Evolutionary conservation across 176 grass and related monocot genomes (phyloP).

Genomic region (Zoysia japonica): DNA sequence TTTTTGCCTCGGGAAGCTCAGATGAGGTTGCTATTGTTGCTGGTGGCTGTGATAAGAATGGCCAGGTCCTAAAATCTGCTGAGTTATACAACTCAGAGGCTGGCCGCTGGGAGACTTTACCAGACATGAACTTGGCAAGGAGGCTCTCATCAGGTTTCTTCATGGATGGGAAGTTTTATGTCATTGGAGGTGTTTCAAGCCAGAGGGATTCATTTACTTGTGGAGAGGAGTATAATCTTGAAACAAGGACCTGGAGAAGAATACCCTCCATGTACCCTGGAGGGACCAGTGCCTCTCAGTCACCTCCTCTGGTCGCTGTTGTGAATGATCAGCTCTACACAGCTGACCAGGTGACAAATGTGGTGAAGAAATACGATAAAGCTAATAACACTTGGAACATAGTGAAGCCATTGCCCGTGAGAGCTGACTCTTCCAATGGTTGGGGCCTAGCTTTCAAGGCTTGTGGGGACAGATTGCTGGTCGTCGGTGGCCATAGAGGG

Average conservation of each 20-base stretch:
- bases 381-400: constrained; percentile 79
- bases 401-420: constrained; percentile 73
- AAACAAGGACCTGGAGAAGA: constrained; percentile 79
- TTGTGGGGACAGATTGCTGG: constrained; percentile 74
- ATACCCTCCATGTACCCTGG: constrained; percentile 79
- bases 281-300: constrained; percentile 71
- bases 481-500: constrained; percentile 69
- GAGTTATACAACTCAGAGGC: constrained; percentile 89
- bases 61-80: constrained; percentile 62
- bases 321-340: constrained; percentile 96
- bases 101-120: constrained; percentile 70
- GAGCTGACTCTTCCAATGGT: constrained; percentile 82
- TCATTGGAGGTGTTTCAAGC: constrained; percentile 76
- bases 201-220: constrained; percentile 72
- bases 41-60: constrained; percentile 72
- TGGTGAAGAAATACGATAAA: constrained; percentile 95
- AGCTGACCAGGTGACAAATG: constrained; percentile 66
- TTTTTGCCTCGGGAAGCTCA: constrained; percentile 77
- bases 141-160: constrained; percentile 83
- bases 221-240: constrained; percentile 80
- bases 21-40: constrained; percentile 81
- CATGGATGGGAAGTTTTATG: constrained; percentile 94
- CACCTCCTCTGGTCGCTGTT: constrained; percentile 80
- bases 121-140: constrained; percentile 74
- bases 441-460: constrained; percentile 89